Percentiles rank a stretch among this genome's conserved stretches.
Evolutionary conservation across 1,139 yeast species (phyloP).

Genomic region (Saccharomyces hybrid): DNA sequence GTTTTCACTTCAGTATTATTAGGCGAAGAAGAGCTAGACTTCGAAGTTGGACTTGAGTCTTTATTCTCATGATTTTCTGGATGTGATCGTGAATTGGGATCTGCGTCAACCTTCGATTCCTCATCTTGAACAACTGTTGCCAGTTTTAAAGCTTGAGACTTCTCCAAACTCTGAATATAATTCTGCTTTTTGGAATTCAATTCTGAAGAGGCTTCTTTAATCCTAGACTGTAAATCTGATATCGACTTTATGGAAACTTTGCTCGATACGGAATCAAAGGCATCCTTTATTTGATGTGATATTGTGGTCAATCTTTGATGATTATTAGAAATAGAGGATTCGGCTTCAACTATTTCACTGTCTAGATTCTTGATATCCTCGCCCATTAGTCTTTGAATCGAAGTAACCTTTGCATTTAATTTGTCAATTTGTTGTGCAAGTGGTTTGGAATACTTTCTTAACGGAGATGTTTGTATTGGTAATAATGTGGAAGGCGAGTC

Average conservation of each 20-base stretch:
- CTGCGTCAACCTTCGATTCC: constrained; percentile 6
- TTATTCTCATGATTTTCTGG: background rate
- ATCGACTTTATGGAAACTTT: background rate
- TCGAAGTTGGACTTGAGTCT: background rate
- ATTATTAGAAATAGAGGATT: background rate
- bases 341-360: background rate
- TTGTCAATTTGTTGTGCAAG: background rate
- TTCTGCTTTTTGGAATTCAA: constrained; percentile 7
- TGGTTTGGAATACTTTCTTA: background rate
- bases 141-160: constrained; percentile 54
- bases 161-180: constrained; percentile 30
- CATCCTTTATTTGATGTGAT: background rate
- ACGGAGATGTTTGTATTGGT: background rate
- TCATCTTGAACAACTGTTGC: constrained; percentile 46
- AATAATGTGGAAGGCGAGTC: background rate
- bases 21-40: background rate
- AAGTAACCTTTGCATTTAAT: background rate
- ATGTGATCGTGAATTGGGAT: background rate
- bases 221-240: constrained; percentile 1
- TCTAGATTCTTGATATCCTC: background rate
- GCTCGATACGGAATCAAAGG: background rate
- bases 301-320: background rate
- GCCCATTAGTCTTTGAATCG: background rate
- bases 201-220: background rate
- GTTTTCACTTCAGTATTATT: background rate